Percentiles rank a stretch among this genome's conserved stretches.
These are phyloP conservation scores for Torrubiella hemipterigena DNA, from an alignment of 2,329 filamentous ascomycete genomes.

Conservation along the genomic window DNA sequence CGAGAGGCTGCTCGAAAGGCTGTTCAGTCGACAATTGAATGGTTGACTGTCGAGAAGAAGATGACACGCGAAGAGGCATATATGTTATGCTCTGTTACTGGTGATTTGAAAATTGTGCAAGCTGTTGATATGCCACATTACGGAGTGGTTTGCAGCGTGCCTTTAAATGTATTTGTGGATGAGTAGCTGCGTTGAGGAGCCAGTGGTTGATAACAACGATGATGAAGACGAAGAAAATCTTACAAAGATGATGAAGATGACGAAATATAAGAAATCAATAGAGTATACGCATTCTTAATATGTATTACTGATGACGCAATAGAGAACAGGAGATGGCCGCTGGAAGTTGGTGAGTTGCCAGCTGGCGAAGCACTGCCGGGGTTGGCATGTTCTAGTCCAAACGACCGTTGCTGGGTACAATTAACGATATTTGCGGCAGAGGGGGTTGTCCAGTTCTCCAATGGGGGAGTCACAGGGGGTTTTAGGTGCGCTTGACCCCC, in stretches of 20 bases:
- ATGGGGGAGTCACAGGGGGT: no score
- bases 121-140: constrained; percentile 43
- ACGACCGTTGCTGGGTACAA: no score
- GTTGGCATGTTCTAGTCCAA: no score
- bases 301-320: no score
- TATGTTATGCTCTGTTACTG: constrained; percentile 38
- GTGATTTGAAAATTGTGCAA: constrained; percentile 37
- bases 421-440: no score
- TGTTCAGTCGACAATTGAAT: constrained; percentile 32
- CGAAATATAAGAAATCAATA: not conserved
- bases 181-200: no score
- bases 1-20: constrained; percentile 36
- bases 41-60: constrained; percentile 32
- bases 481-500: no score
- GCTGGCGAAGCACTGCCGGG: no score
- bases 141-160: constrained; percentile 35
- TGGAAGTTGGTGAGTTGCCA: no score
- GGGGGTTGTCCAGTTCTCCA: no score
- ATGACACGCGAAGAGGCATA: constrained; percentile 35
- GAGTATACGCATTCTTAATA: not conserved
- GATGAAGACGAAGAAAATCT: not conserved
- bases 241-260: not conserved
- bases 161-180: constrained; percentile 31
- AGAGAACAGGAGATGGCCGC: no score
- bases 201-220: no score